A percentile compares a stretch with the other conserved stretches of the same genome.
Conservation (phyloP, 345 rosid genomes). For the Eucalyptus rudis region DNA sequence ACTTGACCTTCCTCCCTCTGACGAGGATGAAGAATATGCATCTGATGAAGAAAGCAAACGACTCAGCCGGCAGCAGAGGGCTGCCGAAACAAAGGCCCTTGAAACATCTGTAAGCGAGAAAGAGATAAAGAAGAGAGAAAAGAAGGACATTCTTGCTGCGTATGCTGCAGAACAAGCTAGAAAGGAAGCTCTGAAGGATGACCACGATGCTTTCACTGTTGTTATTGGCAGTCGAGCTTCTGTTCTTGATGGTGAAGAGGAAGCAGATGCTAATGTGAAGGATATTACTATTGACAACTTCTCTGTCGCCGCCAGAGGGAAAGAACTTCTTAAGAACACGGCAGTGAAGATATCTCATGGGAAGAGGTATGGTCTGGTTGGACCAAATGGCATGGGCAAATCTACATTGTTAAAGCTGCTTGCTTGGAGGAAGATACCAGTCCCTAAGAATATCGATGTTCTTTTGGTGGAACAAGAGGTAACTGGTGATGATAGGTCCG, state of each 20-base stretch:
- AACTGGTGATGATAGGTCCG: constrained; percentile 76
- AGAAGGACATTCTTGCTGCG: constrained; percentile 52
- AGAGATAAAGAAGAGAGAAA: constrained; percentile 75
- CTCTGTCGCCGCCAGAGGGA: constrained; percentile 91
- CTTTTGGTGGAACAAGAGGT: constrained; percentile 95
- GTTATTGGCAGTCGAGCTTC: constrained; percentile 83
- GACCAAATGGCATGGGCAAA: constrained; percentile 96
- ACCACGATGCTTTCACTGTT: constrained; percentile 91
- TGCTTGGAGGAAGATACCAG: constrained; percentile 97
- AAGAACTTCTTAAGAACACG: constrained; percentile 79
- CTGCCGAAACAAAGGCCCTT: constrained; percentile 35
- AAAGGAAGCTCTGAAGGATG: constrained; percentile 81
- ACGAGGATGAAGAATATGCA: constrained; percentile 49
- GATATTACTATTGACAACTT: constrained; percentile 77
- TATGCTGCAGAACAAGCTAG: constrained; percentile 43
- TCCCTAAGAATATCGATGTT: constrained; percentile 91
- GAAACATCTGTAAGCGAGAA: constrained; percentile 54
- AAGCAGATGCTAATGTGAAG: constrained; percentile 82
- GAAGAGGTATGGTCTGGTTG: constrained; percentile 90
- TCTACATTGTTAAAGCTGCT: constrained; percentile 88
- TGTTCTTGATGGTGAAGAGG: constrained; percentile 83
- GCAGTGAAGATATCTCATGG: constrained; percentile 92
- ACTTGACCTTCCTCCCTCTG: constrained; percentile 87
- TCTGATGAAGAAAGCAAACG: constrained; percentile 33
- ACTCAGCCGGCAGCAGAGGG: constrained; percentile 31